phyloP scores from a whole-genome alignment of 495 filamentous ascomycete genomes.

The Poronia punctata region DNA sequence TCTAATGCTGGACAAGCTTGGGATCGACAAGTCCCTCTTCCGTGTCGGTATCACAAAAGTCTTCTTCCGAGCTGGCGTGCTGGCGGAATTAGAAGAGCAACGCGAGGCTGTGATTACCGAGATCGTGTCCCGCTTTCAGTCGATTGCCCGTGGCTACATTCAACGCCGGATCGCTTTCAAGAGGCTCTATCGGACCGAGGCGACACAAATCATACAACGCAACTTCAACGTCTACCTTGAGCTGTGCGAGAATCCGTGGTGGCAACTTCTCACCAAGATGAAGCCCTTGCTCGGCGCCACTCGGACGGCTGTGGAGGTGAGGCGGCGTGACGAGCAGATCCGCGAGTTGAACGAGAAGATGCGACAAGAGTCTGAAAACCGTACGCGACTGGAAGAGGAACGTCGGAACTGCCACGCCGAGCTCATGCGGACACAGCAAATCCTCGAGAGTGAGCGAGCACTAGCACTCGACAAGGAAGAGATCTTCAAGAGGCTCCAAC shows the following conservation, averaged over 20 bases:
- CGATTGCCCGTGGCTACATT: slow-evolving; percentile 79
- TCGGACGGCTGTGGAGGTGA: slow-evolving; percentile 82
- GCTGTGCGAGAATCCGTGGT: slow-evolving; percentile 90
- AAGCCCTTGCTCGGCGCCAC: slow-evolving; percentile 90
- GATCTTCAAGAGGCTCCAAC: slow-evolving; percentile 90
- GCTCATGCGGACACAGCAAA: slow-evolving; percentile 82
- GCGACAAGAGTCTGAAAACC: slow-evolving; percentile 64
- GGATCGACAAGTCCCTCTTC: slow-evolving; percentile 76
- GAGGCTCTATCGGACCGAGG: slow-evolving; percentile 86
- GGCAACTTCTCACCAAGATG: slow-evolving; percentile 92
- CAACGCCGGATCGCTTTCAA: slow-evolving; percentile 86
- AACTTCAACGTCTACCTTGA: slow-evolving; percentile 88
- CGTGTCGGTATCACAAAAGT: slow-evolving; percentile 95
- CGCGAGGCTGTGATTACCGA: slow-evolving; percentile 85
- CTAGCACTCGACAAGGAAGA: slow-evolving; percentile 96
- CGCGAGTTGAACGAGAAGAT: slow-evolving; percentile 76
- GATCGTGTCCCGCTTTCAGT: slow-evolving; percentile 93
- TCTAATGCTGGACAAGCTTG: slow-evolving; percentile 84
- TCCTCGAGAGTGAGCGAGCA: slow-evolving; percentile 88
- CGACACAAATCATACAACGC: slow-evolving; percentile 86
- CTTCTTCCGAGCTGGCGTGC: slow-evolving; percentile 93
- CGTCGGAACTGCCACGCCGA: slow-evolving; percentile 79
- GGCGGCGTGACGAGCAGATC: slow-evolving; percentile 90
- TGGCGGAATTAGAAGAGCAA: slow-evolving; percentile 94
- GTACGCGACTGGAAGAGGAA: slow-evolving; percentile 84